These are phyloP conservation scores for Sicyos baderoa DNA, from an alignment of 306 rosid genomes.

Conservation along the genomic window DNA sequence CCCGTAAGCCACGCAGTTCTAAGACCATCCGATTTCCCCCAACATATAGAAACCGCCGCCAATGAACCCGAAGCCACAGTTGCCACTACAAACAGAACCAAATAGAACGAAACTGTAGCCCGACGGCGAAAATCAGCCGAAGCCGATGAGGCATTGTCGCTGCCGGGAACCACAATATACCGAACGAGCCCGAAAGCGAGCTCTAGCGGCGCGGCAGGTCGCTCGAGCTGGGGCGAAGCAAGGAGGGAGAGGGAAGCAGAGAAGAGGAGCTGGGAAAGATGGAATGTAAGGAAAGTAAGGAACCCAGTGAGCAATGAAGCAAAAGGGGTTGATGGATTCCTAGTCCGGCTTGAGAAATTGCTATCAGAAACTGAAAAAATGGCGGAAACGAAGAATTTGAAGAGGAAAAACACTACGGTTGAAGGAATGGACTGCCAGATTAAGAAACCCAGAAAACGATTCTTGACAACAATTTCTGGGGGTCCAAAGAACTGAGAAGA, in stretches of 20 bases:
- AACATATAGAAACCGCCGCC: constrained; percentile 41
- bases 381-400: constrained; percentile 31
- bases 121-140: constrained; percentile 34
- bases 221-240: constrained; percentile 45
- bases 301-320: constrained; percentile 29
- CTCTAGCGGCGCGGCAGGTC: constrained; percentile 33
- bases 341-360: background rate
- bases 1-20: constrained; percentile 52
- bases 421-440: constrained; percentile 94
- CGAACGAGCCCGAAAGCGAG: constrained; percentile 36
- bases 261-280: constrained; percentile 56
- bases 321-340: constrained; percentile 24
- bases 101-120: constrained; percentile 34
- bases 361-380: background rate
- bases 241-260: constrained; percentile 53
- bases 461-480: constrained; percentile 40
- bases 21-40: constrained; percentile 30
- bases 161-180: constrained; percentile 36
- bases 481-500: constrained; percentile 22
- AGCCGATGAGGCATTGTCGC: constrained; percentile 14
- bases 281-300: constrained; percentile 45
- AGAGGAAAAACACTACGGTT: constrained; percentile 41
- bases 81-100: constrained; percentile 33
- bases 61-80: constrained; percentile 28
- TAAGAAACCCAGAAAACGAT: constrained; percentile 58